Base-by-base conservation (phyloP, 2,329 filamentous ascomycete genomes). In the Fusarium sororula region DNA sequence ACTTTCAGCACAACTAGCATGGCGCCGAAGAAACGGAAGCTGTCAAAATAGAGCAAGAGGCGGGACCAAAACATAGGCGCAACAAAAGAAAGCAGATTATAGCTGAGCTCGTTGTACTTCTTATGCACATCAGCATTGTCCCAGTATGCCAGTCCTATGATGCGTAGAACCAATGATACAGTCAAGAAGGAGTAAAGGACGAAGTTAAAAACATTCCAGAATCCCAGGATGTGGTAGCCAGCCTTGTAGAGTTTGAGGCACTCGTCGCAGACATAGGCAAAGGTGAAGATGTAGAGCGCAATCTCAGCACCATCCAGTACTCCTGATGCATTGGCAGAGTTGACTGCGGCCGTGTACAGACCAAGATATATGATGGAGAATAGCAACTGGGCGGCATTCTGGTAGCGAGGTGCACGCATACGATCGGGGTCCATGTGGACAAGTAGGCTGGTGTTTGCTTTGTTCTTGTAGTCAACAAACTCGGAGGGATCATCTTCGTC, bases 51-150 rank as follows among this genome's bases (percentile, higher is more conserved):
- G 12, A 99, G 89, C 71, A 99, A 85, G 67, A 99, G 87, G 9
- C 96, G 93, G 80, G 92, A 93, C 96, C 96, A 99, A 83, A 99
- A 98, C 93, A 99, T 94, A 0, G 96, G 96, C 0, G 96, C 95
- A 7, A 92, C 91, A 81, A 98, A 97, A 15, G 96, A 95, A 30
- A 99, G 85, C 81, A 98, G 95, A 83, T 98, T 97, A 84, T 99
- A 99, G 80, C 93, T 95, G 26, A 98, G 85, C 66, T 90, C 87
- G 81, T 97, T 98, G 82, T 91, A 94, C 47, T 89, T 83, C 28
- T 84, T 81, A 41, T 94, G 89, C 10, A 62, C 51, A 7, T 78
- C 35, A 6, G 77, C 59, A 22, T 88, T 84, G 18, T 86, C 79
- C 1, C 85, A 80, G 72, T 96, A 90, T 14, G 87, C 88, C 15